Conservation (phyloP, 73 alveolate species). For the Paraurostyla sp. region DNA sequence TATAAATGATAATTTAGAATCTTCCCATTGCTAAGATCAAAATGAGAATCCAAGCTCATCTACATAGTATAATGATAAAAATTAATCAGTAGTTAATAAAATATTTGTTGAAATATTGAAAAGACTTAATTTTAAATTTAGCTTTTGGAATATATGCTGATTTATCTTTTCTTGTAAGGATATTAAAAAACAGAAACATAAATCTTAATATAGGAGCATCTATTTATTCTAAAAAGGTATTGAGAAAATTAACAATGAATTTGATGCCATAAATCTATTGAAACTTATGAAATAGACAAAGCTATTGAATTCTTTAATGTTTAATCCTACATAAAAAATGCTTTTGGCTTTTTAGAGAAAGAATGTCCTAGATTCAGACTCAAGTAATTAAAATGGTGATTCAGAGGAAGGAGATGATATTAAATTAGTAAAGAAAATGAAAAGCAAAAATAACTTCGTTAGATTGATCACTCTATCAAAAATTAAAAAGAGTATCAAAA, state of each 20-base stretch:
- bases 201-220: neutral
- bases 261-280: conserved; percentile 14
- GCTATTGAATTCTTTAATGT: neutral
- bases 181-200: neutral
- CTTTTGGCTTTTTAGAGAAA: neutral
- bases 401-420: neutral
- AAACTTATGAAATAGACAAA: conserved; percentile 5
- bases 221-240: conserved; percentile 11
- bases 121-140: neutral
- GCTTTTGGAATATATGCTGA: neutral
- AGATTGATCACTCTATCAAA: neutral
- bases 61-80: neutral
- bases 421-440: neutral
- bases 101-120: neutral
- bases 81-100: neutral
- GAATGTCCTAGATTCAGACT: conserved; percentile 21
- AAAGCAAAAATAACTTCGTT: neutral
- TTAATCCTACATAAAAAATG: conserved; percentile 6
- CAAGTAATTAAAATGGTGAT: neutral
- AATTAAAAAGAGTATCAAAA: neutral
- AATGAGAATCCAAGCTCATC: too few relatives aligned
- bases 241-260: neutral
- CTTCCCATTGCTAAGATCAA: too few relatives aligned
- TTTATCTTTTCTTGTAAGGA: neutral
- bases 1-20: neutral